These are phyloP conservation scores for Acarospora socialis DNA, from an alignment of 2,329 filamentous ascomycete species.

Conservation along the genomic window DNA sequence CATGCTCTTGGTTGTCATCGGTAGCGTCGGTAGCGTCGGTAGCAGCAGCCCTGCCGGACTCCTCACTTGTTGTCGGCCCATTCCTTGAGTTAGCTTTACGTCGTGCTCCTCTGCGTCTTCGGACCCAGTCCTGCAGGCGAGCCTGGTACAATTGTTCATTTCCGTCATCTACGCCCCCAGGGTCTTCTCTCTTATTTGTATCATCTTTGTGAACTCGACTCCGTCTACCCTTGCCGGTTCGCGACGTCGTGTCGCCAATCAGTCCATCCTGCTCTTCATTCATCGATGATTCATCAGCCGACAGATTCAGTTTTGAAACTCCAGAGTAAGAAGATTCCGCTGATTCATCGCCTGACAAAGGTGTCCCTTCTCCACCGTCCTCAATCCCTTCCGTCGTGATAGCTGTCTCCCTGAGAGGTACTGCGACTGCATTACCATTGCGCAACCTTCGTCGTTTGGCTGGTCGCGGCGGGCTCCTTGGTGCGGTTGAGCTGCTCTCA, in stretches of 20 bases:
- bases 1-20: slow-evolving; percentile 4
- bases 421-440: slow-evolving; percentile 9
- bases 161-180: slow-evolving; percentile 68
- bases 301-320: slow-evolving; percentile 11
- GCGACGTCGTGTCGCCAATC: slow-evolving; percentile 13
- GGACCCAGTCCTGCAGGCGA: slow-evolving; percentile 62
- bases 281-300: slow-evolving; percentile 13
- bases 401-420: slow-evolving; percentile 14
- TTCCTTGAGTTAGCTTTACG: slow-evolving; percentile 26
- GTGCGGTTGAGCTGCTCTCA: slow-evolving; percentile 19
- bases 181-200: slow-evolving; percentile 38
- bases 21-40: slow-evolving; percentile 16
- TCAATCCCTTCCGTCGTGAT: slow-evolving; percentile 24
- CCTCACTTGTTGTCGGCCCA: no score
- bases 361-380: slow-evolving; percentile 1
- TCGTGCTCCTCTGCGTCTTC: slow-evolving; percentile 46
- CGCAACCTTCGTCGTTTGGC: slow-evolving; percentile 15
- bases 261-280: slow-evolving; percentile 21
- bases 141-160: slow-evolving; percentile 68
- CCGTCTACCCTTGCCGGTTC: slow-evolving; percentile 18
- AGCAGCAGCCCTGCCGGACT: no score
- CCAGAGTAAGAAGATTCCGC: slow-evolving; percentile 18
- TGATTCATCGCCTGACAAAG: slow-evolving; percentile 6
- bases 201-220: slow-evolving; percentile 23
- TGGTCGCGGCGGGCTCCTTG: slow-evolving; percentile 14